Evolutionary conservation across 352 stramenopile genomes (phyloP).

Genomic region (Globisporangium recalcitrans): DNA sequence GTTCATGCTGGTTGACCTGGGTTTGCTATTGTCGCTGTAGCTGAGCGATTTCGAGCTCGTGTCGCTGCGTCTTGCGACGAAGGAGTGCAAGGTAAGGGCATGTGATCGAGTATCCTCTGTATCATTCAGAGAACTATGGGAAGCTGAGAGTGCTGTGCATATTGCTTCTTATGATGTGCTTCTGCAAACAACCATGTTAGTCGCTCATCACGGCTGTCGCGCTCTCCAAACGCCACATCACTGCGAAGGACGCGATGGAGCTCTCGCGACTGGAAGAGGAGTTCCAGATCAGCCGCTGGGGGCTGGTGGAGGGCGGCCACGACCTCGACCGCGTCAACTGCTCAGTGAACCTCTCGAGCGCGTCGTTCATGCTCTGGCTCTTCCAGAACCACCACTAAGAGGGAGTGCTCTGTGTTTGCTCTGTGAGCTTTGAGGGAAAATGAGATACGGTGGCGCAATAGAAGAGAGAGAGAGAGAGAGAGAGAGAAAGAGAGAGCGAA

Average conservation of each 20-base stretch:
- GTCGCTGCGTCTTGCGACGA: constrained; percentile 64
- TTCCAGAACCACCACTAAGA: constrained; percentile 62
- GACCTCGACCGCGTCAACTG: constrained; percentile 88
- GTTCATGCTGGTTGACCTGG: constrained; percentile 4
- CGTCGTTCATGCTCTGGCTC: constrained; percentile 81
- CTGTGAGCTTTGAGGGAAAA: no score
- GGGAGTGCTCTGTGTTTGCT: no score
- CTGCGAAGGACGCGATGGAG: constrained; percentile 80
- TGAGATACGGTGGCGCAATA: background rate
- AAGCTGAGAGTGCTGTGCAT: background rate
- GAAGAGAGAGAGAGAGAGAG: background rate
- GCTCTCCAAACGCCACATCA: constrained; percentile 83
- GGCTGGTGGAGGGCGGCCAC: constrained; percentile 84
- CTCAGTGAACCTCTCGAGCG: constrained; percentile 74
- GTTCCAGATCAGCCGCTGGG: constrained; percentile 87
- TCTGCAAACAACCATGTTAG: constrained; percentile 18
- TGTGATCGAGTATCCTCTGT: background rate
- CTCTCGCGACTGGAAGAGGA: constrained; percentile 82
- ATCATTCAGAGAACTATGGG: background rate
- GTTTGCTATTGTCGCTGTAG: constrained; percentile 21
- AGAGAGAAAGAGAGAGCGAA: background rate
- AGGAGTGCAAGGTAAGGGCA: constrained; percentile 74
- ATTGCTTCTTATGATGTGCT: background rate
- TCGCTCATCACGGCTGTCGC: constrained; percentile 80
- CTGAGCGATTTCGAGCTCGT: constrained; percentile 74